Percentiles rank a stretch among this genome's conserved stretches.
These are phyloP conservation scores for Flagelloscypha sp. DNA, from an alignment of 768 basidiomycete genomes.

Conservation along the genomic window DNA sequence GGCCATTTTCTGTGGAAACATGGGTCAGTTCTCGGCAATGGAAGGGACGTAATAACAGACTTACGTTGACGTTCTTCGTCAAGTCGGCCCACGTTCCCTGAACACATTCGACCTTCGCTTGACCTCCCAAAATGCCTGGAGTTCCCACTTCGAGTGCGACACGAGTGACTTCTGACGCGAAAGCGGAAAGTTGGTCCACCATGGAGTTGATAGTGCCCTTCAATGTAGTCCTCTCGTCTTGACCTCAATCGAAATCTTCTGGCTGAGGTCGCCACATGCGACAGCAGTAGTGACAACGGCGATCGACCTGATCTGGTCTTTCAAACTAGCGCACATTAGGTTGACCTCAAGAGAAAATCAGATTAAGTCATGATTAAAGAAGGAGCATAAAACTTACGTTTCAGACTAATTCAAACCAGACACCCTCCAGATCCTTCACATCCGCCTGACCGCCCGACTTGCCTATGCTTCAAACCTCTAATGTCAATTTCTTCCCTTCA, in stretches of 20 bases:
- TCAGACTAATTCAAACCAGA: slow-evolving; percentile 45
- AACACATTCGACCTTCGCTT: slow-evolving; percentile 83
- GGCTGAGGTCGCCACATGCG: slow-evolving; percentile 55
- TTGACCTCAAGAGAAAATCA: slow-evolving; percentile 29
- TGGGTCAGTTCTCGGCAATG: too few species aligned
- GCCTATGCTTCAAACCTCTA: slow-evolving; percentile 53
- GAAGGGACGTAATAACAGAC: too few species aligned
- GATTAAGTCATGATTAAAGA: background rate
- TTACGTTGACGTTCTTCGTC: slow-evolving; percentile 82
- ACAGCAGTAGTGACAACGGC: slow-evolving; percentile 55
- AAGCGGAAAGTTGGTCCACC: slow-evolving; percentile 59
- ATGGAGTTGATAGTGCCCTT: slow-evolving; percentile 58
- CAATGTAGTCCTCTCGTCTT: slow-evolving; percentile 59
- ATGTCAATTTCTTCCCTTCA: slow-evolving; percentile 47
- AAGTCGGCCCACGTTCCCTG: slow-evolving; percentile 92
- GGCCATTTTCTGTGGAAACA: slow-evolving; percentile 70
- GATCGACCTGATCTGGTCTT: slow-evolving; percentile 48
- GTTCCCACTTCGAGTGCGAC: slow-evolving; percentile 73
- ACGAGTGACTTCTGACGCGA: slow-evolving; percentile 50
- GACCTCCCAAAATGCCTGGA: slow-evolving; percentile 84
- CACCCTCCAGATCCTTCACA: slow-evolving; percentile 54
- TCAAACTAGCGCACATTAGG: slow-evolving; percentile 46
- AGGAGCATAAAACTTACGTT: slow-evolving; percentile 24
- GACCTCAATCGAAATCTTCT: slow-evolving; percentile 59
- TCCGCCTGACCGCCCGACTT: slow-evolving; percentile 54